A percentile compares a stretch with the other conserved stretches of the same genome.
Conservation (phyloP, 768 basidiomycete genomes). For the Mrakia blollopis region DNA sequence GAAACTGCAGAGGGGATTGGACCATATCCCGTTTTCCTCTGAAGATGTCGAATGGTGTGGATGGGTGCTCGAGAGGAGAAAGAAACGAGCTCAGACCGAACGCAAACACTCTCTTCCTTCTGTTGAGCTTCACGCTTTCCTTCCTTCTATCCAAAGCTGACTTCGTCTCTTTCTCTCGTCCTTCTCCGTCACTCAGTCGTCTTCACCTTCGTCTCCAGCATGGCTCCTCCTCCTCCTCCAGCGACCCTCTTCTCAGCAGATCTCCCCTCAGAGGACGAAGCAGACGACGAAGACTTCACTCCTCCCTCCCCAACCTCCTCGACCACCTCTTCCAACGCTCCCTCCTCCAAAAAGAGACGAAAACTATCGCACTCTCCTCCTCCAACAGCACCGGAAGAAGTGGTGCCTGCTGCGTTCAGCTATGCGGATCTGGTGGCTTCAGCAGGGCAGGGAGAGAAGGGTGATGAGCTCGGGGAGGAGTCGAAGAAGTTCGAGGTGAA, state of each 20-base stretch:
- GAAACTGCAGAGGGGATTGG: too few relatives aligned
- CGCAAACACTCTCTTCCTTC: background rate
- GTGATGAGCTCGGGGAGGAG: background rate
- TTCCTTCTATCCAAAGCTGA: background rate
- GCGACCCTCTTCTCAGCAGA: constrained; percentile 1
- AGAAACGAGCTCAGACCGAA: background rate
- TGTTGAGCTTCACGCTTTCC: background rate
- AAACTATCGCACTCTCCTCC: constrained; percentile 6
- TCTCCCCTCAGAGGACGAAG: constrained; percentile 5
- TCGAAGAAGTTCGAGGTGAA: background rate
- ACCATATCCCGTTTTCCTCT: too few relatives aligned
- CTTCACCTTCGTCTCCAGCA: background rate
- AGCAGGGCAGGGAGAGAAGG: background rate
- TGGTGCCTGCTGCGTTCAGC: background rate
- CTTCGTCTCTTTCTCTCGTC: background rate
- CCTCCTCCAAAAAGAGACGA: background rate
- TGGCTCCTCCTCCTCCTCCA: constrained; percentile 6
- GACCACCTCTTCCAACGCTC: constrained; percentile 2
- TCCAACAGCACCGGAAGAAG: background rate
- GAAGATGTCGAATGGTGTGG: too few relatives aligned
- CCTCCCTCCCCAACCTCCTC: constrained; percentile 5
- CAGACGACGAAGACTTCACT: background rate
- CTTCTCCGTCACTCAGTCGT: background rate
- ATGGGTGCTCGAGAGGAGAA: too few relatives aligned
- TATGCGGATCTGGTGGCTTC: background rate